A percentile compares a stretch with the other conserved stretches of the same genome.
These are phyloP conservation scores for Zea luxurians DNA, from an alignment of 176 grass and related monocot genomes.

Conservation along the genomic window DNA sequence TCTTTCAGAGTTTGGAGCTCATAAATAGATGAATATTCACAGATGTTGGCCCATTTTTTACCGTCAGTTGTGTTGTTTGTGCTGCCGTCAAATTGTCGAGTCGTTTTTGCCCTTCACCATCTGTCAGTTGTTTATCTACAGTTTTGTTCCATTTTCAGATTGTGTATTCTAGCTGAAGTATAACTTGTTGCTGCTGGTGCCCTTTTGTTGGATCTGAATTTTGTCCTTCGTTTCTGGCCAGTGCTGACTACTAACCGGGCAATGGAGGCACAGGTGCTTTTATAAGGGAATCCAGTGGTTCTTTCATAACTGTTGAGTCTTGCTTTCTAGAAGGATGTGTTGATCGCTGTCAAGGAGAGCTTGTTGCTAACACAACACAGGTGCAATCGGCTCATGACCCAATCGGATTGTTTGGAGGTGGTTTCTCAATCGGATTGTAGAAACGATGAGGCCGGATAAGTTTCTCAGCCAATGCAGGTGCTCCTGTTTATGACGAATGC, in stretches of 20 bases:
- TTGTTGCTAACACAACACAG: too few relatives aligned
- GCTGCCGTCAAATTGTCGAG: neutral
- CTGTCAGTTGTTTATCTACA: constrained; percentile 21
- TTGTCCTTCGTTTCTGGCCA: neutral
- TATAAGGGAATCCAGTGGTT: too few relatives aligned
- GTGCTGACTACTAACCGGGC: neutral
- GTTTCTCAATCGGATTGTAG: too few relatives aligned
- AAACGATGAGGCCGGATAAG: too few relatives aligned
- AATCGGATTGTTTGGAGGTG: too few relatives aligned
- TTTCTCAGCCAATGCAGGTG: too few relatives aligned
- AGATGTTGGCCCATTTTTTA: constrained; percentile 13
- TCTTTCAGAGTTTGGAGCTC: constrained; percentile 18
- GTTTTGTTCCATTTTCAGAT: constrained; percentile 11
- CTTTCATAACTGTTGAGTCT: too few relatives aligned
- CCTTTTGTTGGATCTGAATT: neutral
- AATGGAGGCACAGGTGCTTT: too few relatives aligned
- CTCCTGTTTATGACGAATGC: too few relatives aligned
- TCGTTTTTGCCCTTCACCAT: neutral
- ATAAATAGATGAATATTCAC: constrained; percentile 30
- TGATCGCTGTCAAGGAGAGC: too few relatives aligned
- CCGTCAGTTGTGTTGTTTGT: constrained; percentile 14
- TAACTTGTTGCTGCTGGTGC: neutral
- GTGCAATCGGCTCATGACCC: too few relatives aligned
- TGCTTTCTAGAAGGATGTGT: too few relatives aligned
- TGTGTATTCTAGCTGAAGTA: neutral